phyloP scores from a whole-genome alignment of 2,329 filamentous ascomycete species.

The Truncatella angustata region DNA sequence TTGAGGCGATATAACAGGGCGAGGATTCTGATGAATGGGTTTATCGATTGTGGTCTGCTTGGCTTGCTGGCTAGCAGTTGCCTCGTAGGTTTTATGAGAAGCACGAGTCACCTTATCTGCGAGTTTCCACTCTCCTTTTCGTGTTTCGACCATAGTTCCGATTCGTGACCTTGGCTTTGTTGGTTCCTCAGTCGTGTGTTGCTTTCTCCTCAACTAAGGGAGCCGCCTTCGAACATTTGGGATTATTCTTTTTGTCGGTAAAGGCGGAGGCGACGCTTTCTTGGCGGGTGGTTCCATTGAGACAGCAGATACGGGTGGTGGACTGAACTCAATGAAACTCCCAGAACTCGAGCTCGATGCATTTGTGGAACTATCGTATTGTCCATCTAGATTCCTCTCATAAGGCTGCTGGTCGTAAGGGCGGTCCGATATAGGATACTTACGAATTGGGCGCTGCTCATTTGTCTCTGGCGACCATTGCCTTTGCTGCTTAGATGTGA shows the following conservation, averaged over 20 bases:
- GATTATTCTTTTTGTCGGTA: conserved; percentile 11
- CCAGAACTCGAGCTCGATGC: conserved; percentile 19
- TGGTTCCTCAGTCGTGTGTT: conserved; percentile 5
- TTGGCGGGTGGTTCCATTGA: conserved; percentile 14
- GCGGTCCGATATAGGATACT: background rate
- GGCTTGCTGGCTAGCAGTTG: background rate
- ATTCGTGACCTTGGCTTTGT: background rate
- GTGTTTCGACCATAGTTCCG: background rate
- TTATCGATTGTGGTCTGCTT: background rate
- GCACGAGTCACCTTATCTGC: background rate
- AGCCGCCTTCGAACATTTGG: conserved; percentile 17
- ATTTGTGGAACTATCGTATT: conserved; percentile 13
- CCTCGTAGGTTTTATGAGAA: background rate
- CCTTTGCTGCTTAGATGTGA: conserved; percentile 50
- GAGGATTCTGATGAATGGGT: background rate
- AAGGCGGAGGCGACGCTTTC: background rate
- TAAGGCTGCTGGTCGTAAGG: background rate
- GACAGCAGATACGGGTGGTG: conserved; percentile 15
- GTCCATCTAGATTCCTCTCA: conserved; percentile 14
- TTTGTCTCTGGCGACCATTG: conserved; percentile 14
- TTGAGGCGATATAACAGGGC: background rate
- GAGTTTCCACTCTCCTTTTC: background rate
- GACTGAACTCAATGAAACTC: conserved; percentile 22
- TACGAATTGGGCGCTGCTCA: background rate
- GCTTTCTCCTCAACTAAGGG: conserved; percentile 24